Evolutionary conservation across 2,329 filamentous ascomycete species (phyloP), one percentile per base, ranked within the genome.

Genomic region (Akanthomyces muscarius): DNA sequence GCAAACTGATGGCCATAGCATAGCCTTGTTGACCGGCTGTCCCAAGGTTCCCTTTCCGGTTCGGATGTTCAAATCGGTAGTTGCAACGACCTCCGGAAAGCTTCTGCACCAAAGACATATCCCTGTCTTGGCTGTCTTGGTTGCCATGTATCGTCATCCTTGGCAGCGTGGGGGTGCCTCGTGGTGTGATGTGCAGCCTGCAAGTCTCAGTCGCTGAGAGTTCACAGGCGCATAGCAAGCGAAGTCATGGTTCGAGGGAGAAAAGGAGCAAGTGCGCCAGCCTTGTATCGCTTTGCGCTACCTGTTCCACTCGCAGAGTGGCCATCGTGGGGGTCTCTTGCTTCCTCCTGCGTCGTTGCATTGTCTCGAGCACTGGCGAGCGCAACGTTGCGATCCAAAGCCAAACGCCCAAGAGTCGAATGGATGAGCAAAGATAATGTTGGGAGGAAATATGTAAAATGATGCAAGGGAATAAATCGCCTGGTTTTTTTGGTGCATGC

Each of bases 331-430:
- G 36, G 23, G 30, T 51, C 25, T 42, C 48, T 21, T 50, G 5
- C 7, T 11, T 59, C 28, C 28, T 30, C 28, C 14, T 5, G 38
- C 36, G 10, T 41, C 21, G 36, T 51, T 30, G 36, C 33, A 10
- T 48, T 14, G 36, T 8, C 16, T 44, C 36, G 38, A 33, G 36
- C 23, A 16, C 5, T 11, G 18, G 18, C 13, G 18, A 13, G 48
- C 55, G 48, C 41, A 61, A 61, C 57, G 57, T 61, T 61, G 45
- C 57, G 47, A 48, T 48, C 10, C 55, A 47, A 41, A 21, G 7
- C 13, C 30, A 2, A 36, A 23, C 11, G 23, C 13, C 36, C 11
- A 48, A 8, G 45, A 21, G 10, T 28, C 14, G 28, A 25, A 21
- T 33, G 3, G 13, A n/a, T 18, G 10, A 16, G 18, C 14, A n/a